Conservation (phyloP, 331 rosid species). For the Cucumis variabilis region DNA sequence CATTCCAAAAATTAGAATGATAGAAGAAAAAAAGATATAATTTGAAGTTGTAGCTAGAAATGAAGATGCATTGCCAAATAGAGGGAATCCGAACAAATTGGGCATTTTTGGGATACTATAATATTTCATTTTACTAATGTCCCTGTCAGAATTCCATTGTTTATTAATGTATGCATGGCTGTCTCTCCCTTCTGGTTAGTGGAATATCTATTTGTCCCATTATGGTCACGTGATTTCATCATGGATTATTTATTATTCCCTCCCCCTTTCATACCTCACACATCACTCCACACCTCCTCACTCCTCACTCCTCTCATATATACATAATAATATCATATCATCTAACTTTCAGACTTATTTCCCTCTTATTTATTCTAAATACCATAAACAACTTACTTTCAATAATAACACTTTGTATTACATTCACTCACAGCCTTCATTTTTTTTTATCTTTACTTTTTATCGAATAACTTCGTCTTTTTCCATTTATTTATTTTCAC, state of each 20-base stretch:
- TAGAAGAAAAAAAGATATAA: neutral
- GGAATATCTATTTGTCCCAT: constrained; percentile 4
- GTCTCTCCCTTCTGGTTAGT: neutral
- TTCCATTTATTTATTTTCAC: too few relatives aligned
- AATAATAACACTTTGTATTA: too few relatives aligned
- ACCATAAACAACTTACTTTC: too few relatives aligned
- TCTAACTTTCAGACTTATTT: too few relatives aligned
- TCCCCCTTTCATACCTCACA: neutral
- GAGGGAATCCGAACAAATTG: neutral
- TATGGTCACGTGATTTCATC: constrained; percentile 21
- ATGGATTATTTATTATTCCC: neutral
- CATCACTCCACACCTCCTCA: neutral
- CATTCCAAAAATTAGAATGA: neutral
- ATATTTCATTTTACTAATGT: neutral
- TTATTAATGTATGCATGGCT: neutral
- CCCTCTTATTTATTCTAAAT: too few relatives aligned
- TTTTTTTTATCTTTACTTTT: too few relatives aligned
- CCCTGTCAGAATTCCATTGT: constrained; percentile 7
- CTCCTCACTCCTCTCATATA: too few relatives aligned
- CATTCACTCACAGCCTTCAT: too few relatives aligned
- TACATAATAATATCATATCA: too few relatives aligned
- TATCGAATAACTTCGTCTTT: too few relatives aligned
- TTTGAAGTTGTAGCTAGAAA: neutral
- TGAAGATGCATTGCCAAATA: neutral
- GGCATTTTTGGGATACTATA: neutral